Conservation (phyloP, 2,329 filamentous ascomycete genomes). For the Calycina marina region DNA sequence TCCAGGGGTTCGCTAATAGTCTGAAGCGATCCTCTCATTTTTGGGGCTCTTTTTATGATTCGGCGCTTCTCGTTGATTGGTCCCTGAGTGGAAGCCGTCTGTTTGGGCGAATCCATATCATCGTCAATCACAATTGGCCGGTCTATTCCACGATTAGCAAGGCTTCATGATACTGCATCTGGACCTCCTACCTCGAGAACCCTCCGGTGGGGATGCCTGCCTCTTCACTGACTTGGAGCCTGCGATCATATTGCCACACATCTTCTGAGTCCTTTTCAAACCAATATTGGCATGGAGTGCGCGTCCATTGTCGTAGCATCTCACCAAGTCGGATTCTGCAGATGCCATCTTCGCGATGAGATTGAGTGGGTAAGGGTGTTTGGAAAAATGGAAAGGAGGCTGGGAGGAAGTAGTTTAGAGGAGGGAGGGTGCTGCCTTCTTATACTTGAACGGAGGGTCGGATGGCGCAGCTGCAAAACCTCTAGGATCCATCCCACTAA, state of each 20-base stretch:
- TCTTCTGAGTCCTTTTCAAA: slow-evolving; percentile 9
- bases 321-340: slow-evolving; percentile 9
- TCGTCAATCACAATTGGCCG: slow-evolving; percentile 6
- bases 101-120: slow-evolving; percentile 6
- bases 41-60: slow-evolving; percentile 5
- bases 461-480: slow-evolving; percentile 9
- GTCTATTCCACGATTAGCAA: slow-evolving; percentile 8
- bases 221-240: slow-evolving; percentile 4
- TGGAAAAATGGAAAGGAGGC: slow-evolving; percentile 8
- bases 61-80: slow-evolving; percentile 6
- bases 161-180: slow-evolving; percentile 7
- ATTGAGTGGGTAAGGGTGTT: slow-evolving; percentile 5
- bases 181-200: slow-evolving; percentile 7
- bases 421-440: slow-evolving; percentile 5
- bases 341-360: slow-evolving; percentile 8
- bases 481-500: slow-evolving; percentile 7
- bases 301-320: slow-evolving; percentile 9
- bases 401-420: slow-evolving; percentile 8
- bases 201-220: slow-evolving; percentile 3
- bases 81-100: slow-evolving; percentile 6
- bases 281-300: slow-evolving; percentile 9
- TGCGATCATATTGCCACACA: slow-evolving; percentile 5
- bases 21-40: slow-evolving; percentile 6
- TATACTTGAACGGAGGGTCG: slow-evolving; percentile 11
- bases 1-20: slow-evolving; percentile 5